phyloP scores from a whole-genome alignment of 306 rosid species.

The Astragalus membranaceus region DNA sequence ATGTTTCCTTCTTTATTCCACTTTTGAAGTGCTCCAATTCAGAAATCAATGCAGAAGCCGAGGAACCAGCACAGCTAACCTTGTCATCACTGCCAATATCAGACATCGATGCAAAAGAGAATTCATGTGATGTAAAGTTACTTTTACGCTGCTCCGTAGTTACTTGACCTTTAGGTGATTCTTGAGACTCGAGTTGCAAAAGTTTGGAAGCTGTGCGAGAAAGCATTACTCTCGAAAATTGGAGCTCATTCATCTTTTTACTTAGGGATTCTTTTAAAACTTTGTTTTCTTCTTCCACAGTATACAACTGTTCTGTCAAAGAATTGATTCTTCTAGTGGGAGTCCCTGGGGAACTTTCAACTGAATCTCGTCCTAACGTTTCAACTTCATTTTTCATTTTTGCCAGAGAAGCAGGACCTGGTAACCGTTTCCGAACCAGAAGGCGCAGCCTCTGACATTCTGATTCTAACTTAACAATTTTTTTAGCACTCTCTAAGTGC shows the following conservation, averaged over 20 bases:
- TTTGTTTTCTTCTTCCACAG: slow-evolving; percentile 72
- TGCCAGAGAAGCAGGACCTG: slow-evolving; percentile 84
- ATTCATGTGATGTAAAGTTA: slow-evolving; percentile 35
- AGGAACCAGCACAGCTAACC: slow-evolving; percentile 71
- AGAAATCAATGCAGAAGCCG: slow-evolving; percentile 71
- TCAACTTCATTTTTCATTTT: slow-evolving; percentile 89
- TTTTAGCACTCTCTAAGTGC: slow-evolving; percentile 64
- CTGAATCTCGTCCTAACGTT: slow-evolving; percentile 55
- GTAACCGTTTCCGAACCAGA: slow-evolving; percentile 74
- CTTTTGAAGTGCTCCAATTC: slow-evolving; percentile 63
- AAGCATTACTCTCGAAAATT: slow-evolving; percentile 61
- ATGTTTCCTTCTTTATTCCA: slow-evolving; percentile 44
- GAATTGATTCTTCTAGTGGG: slow-evolving; percentile 32
- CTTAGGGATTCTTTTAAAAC: slow-evolving; percentile 55
- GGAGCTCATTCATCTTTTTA: slow-evolving; percentile 63
- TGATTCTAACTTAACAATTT: slow-evolving; percentile 74
- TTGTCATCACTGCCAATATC: slow-evolving; percentile 79
- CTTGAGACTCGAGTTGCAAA: slow-evolving; percentile 47
- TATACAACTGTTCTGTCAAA: slow-evolving; percentile 49
- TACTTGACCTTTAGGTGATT: slow-evolving; percentile 37
- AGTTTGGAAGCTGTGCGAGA: slow-evolving; percentile 55
- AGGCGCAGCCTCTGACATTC: slow-evolving; percentile 90
- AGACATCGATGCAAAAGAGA: slow-evolving; percentile 54
- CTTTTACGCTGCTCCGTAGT: slow-evolving; percentile 33
- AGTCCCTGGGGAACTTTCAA: slow-evolving; percentile 49